Percentiles rank a stretch among this genome's conserved stretches.
Evolutionary conservation across 2,329 filamentous ascomycete genomes (phyloP).

Genomic region (Chaetomium sp.): DNA sequence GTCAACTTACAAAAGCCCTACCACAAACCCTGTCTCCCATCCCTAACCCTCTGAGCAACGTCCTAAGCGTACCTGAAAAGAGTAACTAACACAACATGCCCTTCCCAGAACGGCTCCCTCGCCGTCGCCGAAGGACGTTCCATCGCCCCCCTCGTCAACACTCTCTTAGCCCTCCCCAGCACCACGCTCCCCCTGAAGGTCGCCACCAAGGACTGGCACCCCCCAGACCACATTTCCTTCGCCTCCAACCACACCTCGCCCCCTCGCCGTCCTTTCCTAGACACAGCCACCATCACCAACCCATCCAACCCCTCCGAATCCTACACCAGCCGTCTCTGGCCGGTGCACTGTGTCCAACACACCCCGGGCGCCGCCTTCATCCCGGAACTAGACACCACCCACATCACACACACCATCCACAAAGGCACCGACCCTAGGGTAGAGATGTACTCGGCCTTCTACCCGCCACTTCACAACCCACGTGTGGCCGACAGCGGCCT

Average conservation of each 20-base stretch:
- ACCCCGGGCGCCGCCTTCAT: constrained; percentile 68
- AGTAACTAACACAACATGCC: constrained; percentile 6
- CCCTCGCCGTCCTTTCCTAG: constrained; percentile 53
- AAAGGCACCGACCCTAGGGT: constrained; percentile 71
- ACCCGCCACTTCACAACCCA: constrained; percentile 65
- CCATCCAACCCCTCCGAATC: constrained; percentile 56
- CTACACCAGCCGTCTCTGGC: constrained; percentile 73
- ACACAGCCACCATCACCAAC: constrained; percentile 58
- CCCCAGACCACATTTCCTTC: constrained; percentile 78
- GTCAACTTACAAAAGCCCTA: no score
- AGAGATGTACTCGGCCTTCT: constrained; percentile 94
- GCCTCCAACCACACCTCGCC: constrained; percentile 61
- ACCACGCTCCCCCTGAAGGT: constrained; percentile 63
- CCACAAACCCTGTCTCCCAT: no score
- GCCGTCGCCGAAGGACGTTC: constrained; percentile 68
- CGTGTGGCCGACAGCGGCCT: constrained; percentile 58
- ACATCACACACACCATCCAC: constrained; percentile 60
- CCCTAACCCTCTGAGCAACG: no score
- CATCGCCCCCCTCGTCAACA: constrained; percentile 66
- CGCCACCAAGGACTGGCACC: constrained; percentile 92
- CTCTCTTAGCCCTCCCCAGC: constrained; percentile 57
- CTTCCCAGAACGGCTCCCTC: constrained; percentile 67
- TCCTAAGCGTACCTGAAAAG: not conserved
- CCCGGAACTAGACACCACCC: constrained; percentile 57
- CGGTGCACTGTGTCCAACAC: constrained; percentile 76